Percentiles rank a stretch among this genome's conserved stretches.
Conservation (phyloP, 2,329 filamentous ascomycete species). For the Botrytis aclada region DNA sequence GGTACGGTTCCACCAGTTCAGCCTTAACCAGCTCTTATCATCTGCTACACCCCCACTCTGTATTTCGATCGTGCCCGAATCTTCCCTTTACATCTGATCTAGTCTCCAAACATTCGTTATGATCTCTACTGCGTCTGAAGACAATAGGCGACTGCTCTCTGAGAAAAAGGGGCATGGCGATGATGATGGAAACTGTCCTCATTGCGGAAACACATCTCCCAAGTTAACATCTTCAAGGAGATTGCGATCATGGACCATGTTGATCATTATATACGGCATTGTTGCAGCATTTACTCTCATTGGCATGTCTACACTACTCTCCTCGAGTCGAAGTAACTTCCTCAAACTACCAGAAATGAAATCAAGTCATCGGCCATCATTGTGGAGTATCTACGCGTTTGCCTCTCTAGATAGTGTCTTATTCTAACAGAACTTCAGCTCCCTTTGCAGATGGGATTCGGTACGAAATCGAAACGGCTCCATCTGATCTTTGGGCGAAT, state of each 20-base stretch:
- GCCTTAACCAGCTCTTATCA: slow-evolving; percentile 8
- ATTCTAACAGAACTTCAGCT: not conserved
- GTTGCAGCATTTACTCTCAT: not conserved
- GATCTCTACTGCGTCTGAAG: not conserved
- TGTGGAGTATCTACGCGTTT: slow-evolving; percentile 1
- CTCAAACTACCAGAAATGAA: not conserved
- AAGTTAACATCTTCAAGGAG: not conserved
- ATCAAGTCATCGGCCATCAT: not conserved
- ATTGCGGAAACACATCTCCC: not conserved
- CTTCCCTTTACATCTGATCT: not conserved
- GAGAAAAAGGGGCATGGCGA: not conserved
- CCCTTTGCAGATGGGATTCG: slow-evolving; percentile 1
- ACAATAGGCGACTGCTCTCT: not conserved
- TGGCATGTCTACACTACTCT: slow-evolving; percentile 6
- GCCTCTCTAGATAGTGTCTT: too few relatives aligned
- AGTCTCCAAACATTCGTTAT: not conserved
- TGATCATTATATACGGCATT: not conserved
- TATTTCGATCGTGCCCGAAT: not conserved
- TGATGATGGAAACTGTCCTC: not conserved
- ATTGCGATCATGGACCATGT: not conserved
- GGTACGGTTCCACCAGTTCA: not conserved
- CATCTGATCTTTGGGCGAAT: slow-evolving; percentile 7
- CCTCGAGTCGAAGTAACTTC: slow-evolving; percentile 1
- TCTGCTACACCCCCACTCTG: not conserved
- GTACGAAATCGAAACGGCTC: not conserved